Percentiles rank a stretch among this genome's conserved stretches.
Conservation (phyloP, 208 protist species). For the Kentomonas sorsogonicus region DNA sequence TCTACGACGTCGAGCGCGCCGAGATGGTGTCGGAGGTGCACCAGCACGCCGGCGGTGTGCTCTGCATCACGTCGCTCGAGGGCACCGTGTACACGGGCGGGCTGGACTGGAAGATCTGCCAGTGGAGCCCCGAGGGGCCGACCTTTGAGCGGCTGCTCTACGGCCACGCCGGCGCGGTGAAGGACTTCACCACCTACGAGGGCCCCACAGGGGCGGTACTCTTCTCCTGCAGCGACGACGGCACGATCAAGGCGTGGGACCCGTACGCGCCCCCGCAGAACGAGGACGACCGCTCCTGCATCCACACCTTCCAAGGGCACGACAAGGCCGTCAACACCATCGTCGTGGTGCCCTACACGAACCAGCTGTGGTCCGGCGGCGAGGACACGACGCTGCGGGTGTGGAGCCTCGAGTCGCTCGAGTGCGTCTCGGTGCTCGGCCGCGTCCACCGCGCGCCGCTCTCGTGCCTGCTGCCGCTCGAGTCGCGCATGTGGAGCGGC, state of each 20-base stretch:
- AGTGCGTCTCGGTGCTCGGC: conserved; percentile 38
- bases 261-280: conserved; percentile 30
- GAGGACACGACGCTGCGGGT: conserved; percentile 80
- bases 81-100: conserved; percentile 71
- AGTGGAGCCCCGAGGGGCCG: conserved; percentile 38
- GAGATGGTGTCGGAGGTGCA: conserved; percentile 35
- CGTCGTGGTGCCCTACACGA: conserved; percentile 39
- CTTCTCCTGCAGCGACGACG: conserved; percentile 80
- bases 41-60: conserved; percentile 19
- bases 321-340: conserved; percentile 30
- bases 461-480: conserved; percentile 41
- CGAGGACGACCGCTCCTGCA: conserved; percentile 19
- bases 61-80: conserved; percentile 35
- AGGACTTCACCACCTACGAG: conserved; percentile 42
- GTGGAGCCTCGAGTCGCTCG: conserved; percentile 64
- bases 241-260: conserved; percentile 73
- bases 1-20: conserved; percentile 47
- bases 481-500: conserved; percentile 77
- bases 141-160: conserved; percentile 40
- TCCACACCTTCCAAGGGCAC: conserved; percentile 62
- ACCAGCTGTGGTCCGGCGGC: conserved; percentile 77
- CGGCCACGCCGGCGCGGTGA: conserved; percentile 65
- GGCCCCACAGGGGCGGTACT: conserved; percentile 57
- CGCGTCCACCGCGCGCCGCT: conserved; percentile 60
- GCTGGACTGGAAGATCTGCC: conserved; percentile 68